Conservation (phyloP, 2,329 filamentous ascomycete species). For the Trichophyton simii region DNA sequence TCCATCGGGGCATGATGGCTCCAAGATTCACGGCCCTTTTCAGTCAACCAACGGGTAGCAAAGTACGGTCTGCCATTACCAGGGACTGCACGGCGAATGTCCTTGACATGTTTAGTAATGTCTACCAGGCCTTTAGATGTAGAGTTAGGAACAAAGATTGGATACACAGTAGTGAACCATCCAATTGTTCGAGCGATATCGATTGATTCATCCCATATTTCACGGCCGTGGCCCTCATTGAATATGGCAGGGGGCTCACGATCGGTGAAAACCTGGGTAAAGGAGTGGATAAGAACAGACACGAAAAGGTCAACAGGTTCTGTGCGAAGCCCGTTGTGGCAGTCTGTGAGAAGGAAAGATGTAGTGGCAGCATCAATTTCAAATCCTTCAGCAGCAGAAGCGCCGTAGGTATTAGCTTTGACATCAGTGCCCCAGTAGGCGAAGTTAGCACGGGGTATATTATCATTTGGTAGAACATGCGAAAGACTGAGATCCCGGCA, state of each 20-base stretch:
- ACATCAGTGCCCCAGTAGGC: conserved; percentile 28
- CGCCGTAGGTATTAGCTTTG: conserved; percentile 23
- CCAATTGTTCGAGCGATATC: conserved; percentile 38
- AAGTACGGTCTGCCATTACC: conserved; percentile 27
- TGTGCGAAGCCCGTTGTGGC: conserved; percentile 24
- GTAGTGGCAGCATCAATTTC: conserved; percentile 23
- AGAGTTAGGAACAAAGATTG: conserved; percentile 24
- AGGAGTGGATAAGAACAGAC: conserved; percentile 32
- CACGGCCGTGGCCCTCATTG: conserved; percentile 40
- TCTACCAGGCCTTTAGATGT: conserved; percentile 17
- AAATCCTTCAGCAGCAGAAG: conserved; percentile 26
- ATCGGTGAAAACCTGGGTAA: conserved; percentile 32
- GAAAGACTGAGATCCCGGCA: conserved; percentile 10
- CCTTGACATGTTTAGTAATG: conserved; percentile 28
- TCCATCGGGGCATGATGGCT: conserved; percentile 30
- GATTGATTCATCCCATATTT: conserved; percentile 33
- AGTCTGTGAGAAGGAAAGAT: conserved; percentile 21
- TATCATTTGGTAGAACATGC: conserved; percentile 18
- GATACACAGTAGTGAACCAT: conserved; percentile 40
- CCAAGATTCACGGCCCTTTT: conserved; percentile 21
- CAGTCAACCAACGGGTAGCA: conserved; percentile 20
- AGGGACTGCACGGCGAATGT: conserved; percentile 24
- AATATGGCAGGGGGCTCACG: conserved; percentile 34
- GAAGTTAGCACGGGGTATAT: conserved; percentile 23
- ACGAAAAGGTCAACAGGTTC: conserved; percentile 29